Conservation (phyloP, 148 eudicot genomes). For the Polygonum aviculare region DNA sequence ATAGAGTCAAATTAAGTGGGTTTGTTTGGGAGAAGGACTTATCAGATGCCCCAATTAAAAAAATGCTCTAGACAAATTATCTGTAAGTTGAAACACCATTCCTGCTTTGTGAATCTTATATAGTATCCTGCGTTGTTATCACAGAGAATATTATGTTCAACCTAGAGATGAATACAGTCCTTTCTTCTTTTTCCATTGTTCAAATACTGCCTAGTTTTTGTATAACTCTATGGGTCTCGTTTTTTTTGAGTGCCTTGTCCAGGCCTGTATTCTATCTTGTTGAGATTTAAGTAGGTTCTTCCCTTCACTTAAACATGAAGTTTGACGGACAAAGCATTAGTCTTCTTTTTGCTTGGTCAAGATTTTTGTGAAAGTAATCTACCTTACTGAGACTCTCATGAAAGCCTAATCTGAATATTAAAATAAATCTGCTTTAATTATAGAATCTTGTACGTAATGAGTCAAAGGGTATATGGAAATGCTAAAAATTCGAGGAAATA, state of each 20-base stretch:
- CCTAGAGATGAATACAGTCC: background rate
- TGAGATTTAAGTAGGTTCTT: too few species aligned
- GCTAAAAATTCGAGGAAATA: background rate
- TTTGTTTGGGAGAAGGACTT: background rate
- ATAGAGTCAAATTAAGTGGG: background rate
- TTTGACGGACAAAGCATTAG: background rate
- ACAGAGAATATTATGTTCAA: background rate
- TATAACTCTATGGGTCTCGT: background rate
- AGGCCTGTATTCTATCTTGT: background rate
- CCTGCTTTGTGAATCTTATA: background rate
- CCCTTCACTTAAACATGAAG: background rate
- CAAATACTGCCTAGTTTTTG: background rate
- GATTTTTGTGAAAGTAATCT: background rate
- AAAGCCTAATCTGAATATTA: background rate
- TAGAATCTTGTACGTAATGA: background rate
- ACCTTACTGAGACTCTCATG: background rate
- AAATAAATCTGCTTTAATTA: background rate
- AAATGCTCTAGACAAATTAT: background rate
- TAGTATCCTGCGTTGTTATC: background rate
- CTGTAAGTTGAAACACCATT: background rate
- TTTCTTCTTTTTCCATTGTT: background rate
- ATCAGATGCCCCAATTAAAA: background rate
- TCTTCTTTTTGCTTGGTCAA: background rate
- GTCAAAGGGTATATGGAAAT: background rate
- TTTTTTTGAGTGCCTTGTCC: background rate